These are phyloP conservation scores for Orychophragmus violaceus DNA, from an alignment of 345 rosid genomes.

Conservation along the genomic window DNA sequence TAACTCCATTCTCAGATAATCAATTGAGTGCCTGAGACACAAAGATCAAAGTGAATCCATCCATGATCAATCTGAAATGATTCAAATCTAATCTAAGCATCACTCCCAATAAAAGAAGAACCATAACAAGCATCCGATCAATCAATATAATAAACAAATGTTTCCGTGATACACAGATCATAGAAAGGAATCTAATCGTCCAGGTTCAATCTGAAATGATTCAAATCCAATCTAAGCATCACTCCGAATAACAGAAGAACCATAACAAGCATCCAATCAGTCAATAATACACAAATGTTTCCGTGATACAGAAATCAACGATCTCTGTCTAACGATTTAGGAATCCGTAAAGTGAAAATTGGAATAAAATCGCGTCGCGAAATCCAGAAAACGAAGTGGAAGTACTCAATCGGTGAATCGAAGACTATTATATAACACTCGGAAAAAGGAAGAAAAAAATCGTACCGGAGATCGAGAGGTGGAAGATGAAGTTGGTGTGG, in stretches of 20 bases:
- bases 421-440: too few species aligned
- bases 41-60: not conserved
- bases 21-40: not conserved
- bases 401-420: too few species aligned
- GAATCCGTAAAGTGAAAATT: too few species aligned
- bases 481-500: not conserved
- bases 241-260: not conserved
- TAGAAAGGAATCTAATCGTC: not conserved
- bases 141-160: too few species aligned
- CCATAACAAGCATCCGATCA: not conserved
- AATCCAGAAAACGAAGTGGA: too few species aligned
- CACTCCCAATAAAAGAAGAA: not conserved
- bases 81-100: not conserved
- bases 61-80: not conserved
- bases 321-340: too few species aligned
- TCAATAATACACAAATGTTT: too few species aligned
- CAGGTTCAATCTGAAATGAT: not conserved
- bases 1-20: conserved; percentile 48
- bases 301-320: not conserved
- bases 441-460: not conserved
- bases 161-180: not conserved
- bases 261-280: not conserved
- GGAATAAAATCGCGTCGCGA: too few species aligned
- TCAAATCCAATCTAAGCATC: not conserved
- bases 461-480: conserved; percentile 12